A percentile compares a stretch with the other conserved stretches of the same genome.
These are phyloP conservation scores for Vitis hybrid DNA, from an alignment of 177 flowering plant genomes.

Conservation along the genomic window DNA sequence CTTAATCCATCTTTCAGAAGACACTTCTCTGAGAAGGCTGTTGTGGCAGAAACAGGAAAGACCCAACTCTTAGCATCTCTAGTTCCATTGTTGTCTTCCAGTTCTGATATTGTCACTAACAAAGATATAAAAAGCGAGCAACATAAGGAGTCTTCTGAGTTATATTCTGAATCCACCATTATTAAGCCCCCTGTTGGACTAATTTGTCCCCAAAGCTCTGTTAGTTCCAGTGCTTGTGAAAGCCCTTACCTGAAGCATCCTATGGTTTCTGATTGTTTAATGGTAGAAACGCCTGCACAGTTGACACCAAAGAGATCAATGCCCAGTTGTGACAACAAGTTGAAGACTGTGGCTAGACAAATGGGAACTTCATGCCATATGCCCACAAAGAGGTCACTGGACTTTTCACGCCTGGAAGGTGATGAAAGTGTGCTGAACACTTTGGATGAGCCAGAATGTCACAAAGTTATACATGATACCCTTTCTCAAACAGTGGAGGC, in stretches of 20 bases:
- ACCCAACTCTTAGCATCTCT: slow-evolving; percentile 19
- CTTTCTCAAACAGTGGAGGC: slow-evolving; percentile 6
- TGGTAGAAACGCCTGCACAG: slow-evolving; percentile 54
- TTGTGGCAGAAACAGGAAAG: slow-evolving; percentile 24
- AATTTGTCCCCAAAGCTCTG: slow-evolving; percentile 6
- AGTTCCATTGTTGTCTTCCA: slow-evolving; percentile 14
- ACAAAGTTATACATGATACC: not conserved
- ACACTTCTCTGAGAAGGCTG: slow-evolving; percentile 20
- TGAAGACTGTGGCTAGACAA: slow-evolving; percentile 10
- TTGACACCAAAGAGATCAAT: slow-evolving; percentile 46
- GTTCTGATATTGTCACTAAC: too few species aligned
- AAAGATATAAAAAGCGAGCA: too few species aligned
- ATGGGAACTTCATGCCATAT: slow-evolving; percentile 16
- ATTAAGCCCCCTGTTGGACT: slow-evolving; percentile 7
- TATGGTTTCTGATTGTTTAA: slow-evolving; percentile 22
- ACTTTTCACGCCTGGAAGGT: slow-evolving; percentile 38
- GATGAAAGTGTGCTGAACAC: slow-evolving; percentile 16
- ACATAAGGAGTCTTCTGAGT: not conserved
- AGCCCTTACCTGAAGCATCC: slow-evolving; percentile 37
- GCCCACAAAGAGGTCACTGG: slow-evolving; percentile 48
- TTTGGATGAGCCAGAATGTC: slow-evolving; percentile 4
- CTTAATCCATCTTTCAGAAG: slow-evolving; percentile 19
- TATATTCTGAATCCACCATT: slow-evolving; percentile 8
- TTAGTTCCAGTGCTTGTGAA: slow-evolving; percentile 16
- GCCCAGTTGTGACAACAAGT: slow-evolving; percentile 36